Base-by-base conservation (phyloP, 352 stramenopile genomes). In the Pythium aristosporum region DNA sequence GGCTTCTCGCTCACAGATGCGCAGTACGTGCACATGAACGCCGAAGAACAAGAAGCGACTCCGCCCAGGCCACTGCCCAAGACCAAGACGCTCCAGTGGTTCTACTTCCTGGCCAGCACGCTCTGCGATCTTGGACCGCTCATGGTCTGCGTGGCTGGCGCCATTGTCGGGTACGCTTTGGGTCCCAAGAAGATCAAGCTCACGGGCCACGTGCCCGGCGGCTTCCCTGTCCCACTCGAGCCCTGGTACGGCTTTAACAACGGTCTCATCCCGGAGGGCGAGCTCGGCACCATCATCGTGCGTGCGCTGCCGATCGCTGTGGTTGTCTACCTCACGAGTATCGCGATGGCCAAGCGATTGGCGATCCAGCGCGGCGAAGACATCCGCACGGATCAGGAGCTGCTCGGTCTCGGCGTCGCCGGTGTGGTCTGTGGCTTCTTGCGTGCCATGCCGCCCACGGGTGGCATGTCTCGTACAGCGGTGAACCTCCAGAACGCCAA, bases 361-460 rank as follows among this genome's bases (percentile, higher is more conserved):
- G 88, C 90, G 12, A 77, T 82, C 57, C 87, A 88, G 44, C 83
- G 92, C 64, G 80, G 72, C 21, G 87, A 89, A 47, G 72, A 80
- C 39, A 82, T 96, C 28, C 65, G 76, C 5, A 67, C 82, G 11
- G 88, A 87, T 49, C 73, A 92, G 47, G 92, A 98, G 72, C 78
- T 98, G 6, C 74, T 96, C 36, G 89, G 77, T 23, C 71, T 98
- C 9, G 90, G 91, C 9, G 67, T 96, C 48, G 81, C 84, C 6
- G 98, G 96, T 66, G 57, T 97, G n/a, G 55, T 93, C 2, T 85
- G 87, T 9, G 82, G 75, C 5, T 86, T 98, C 53, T 97, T 96
- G 72, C 67, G 84, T 57, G 55, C 71, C 9, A 98, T 96, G 79
- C 87, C 90, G 10, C 74, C 89, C 23, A 96, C 88, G 5, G 94